Base-by-base conservation (phyloP, 305 asterid genomes). In the Fraxinus angustifolia region DNA sequence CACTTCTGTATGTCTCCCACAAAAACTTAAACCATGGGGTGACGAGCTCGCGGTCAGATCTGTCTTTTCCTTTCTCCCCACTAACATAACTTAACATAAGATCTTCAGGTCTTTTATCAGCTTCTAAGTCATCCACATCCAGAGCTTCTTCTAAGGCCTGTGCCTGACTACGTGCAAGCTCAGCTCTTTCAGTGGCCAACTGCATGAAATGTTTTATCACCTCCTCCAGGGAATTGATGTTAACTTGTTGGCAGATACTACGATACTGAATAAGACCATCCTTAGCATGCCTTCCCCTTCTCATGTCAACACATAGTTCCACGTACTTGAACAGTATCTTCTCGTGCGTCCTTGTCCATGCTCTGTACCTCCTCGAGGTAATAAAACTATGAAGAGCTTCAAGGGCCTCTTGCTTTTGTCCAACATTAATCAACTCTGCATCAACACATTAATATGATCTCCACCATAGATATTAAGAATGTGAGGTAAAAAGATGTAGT, bases 181-280 rank as follows among this genome's bases (percentile, higher is more conserved):
- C 97, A 73, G 98, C 98, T 89, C 90, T 91, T 90, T 94, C 97
- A 12, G 97, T 92, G 38, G 99, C 89, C 81, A 96, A 81, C 87
- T 96, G 98, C 99, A 96, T 90, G 91, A 94, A 96, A 87, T 96
- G 97, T 88, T 96, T 96, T 73, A 96, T 96, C 82, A 94, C 98
- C 81, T 96, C 99, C 89, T 96, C 99, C 77, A 96, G 80, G 2
- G 99, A 96, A 58, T 88, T 86, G 74, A 94, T 90, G 87, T 96
- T 96, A 48, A 96, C 98, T 88, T 93, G 98, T 75, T 94, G 99
- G 85, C 99, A 96, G 78, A 93, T 93, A 71, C 96, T 93, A 79
- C 97, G 98, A 84, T 96, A 96, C 83, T 96, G 97, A 83, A 94
- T 96, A 58, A 96, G 91, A 48, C 98, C 99, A 89, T 96, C 99